phyloP scores from a whole-genome alignment of 129 eudicot species.

The Artemisia annua region DNA sequence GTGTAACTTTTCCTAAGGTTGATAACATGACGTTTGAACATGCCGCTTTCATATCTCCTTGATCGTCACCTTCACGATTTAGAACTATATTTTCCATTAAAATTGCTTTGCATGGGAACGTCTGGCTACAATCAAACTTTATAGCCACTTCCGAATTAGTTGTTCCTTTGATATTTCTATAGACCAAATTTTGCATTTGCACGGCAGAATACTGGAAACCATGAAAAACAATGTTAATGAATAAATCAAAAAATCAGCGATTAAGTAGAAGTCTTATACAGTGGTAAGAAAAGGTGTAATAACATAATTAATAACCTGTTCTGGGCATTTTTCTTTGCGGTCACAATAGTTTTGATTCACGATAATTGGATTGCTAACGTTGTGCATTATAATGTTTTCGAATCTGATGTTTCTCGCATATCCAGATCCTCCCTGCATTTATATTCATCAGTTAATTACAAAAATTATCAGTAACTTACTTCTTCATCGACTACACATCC shows the following conservation, averaged over 20 bases:
- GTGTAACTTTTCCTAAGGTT: conserved; percentile 39
- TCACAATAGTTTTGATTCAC: conserved; percentile 88
- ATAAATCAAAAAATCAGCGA: neutral
- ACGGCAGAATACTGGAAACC: conserved; percentile 59
- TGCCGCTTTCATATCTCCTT: conserved; percentile 35
- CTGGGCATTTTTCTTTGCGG: conserved; percentile 42
- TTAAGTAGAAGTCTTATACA: neutral
- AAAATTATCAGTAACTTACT: neutral
- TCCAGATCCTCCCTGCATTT: conserved; percentile 80
- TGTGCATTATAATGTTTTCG: conserved; percentile 63
- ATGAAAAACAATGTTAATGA: neutral
- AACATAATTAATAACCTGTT: conserved; percentile 45
- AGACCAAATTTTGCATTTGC: conserved; percentile 56
- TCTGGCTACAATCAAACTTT: conserved; percentile 67
- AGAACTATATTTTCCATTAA: conserved; percentile 50
- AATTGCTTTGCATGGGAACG: conserved; percentile 57
- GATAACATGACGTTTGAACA: conserved; percentile 38
- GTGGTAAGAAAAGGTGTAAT: neutral
- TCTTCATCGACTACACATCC: neutral
- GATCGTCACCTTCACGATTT: conserved; percentile 27
- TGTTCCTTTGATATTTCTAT: conserved; percentile 66
- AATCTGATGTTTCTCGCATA: conserved; percentile 61
- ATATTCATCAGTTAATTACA: neutral
- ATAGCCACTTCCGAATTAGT: conserved; percentile 67
- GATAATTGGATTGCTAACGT: conserved; percentile 76